phyloP scores from a whole-genome alignment of 495 filamentous ascomycete genomes.

The Daldinia concentrica region DNA sequence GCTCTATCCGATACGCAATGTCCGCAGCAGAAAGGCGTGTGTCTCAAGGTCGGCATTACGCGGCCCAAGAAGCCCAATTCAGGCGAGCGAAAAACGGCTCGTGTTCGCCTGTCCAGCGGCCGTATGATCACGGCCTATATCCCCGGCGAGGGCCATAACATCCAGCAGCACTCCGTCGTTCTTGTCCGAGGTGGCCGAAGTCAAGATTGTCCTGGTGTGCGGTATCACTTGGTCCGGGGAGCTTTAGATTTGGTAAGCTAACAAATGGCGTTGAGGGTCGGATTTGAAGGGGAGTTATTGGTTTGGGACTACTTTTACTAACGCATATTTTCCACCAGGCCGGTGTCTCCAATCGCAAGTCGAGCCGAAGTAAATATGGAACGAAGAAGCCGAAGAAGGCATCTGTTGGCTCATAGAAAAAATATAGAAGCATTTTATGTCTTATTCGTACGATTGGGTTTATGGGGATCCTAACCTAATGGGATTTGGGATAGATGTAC shows the following conservation, averaged over 20 bases:
- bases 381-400: conserved; percentile 96
- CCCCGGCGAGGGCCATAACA: conserved; percentile 96
- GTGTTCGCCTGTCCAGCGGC: conserved; percentile 86
- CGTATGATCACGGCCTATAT: conserved; percentile 91
- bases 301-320: not conserved
- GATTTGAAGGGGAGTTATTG: not conserved
- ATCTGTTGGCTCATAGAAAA: conserved; percentile 50
- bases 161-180: conserved; percentile 98
- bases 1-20: conserved; percentile 73
- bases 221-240: conserved; percentile 91
- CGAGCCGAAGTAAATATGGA: conserved; percentile 92
- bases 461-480: not conserved
- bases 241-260: conserved; percentile 89
- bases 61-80: conserved; percentile 99
- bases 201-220: conserved; percentile 98
- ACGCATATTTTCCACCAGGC: conserved; percentile 63
- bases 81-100: conserved; percentile 89
- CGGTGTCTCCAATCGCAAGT: conserved; percentile 85
- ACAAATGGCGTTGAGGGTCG: not conserved
- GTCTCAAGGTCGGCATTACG: conserved; percentile 87
- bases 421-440: not conserved
- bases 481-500: not conserved
- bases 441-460: not conserved
- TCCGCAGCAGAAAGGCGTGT: conserved; percentile 92
- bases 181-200: conserved; percentile 87